Evolutionary conservation across 768 basidiomycete genomes (phyloP), one percentile per base, ranked within the genome.

Genomic region (Kwoniella mangroviensis): DNA sequence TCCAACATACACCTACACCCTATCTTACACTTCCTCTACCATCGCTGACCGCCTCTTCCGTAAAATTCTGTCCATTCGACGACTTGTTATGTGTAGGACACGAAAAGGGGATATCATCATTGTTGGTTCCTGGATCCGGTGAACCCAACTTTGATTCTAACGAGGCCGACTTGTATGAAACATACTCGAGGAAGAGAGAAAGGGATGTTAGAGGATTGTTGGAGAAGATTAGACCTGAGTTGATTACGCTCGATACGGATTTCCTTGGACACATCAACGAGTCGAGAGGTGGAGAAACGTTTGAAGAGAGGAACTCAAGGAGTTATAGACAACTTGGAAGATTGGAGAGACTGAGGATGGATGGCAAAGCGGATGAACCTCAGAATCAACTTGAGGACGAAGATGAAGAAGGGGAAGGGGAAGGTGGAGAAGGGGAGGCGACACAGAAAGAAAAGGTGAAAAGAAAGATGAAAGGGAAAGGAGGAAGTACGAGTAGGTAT

Each of bases 91-190:
- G 76, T 21, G 77, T 84, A 17, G 84, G 84, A 4, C 84, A 84
- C 65, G 73, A 75, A 15, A 86, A 85, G 0, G 96, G 96, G 0
- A 85, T 98, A 19, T 92, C 92, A 4, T 91, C 88, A 52, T 87
- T 98, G 61, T 86, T 98, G 65, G 90, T 98, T 0, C 97, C 97
- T 0, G 96, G 96, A 28, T 85, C 90, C 10, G 97, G 96, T 42
- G 95, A 98, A 82, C 89, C 95, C 56, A 94, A 97, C 86, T 96
- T 94, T 81, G 97, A 99, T 79, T 92, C 91, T 68, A 82, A 87
- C 15, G 97, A 98, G 82, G 92, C 93, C 0, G 95, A 99, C 87
- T 94, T 95, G 2, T 98, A 91, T 84, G 96, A 99, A 83, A 88
- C 90, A 77, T 89, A 87, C 82, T 90, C 88, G 71, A 86, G 91